A percentile compares a stretch with the other conserved stretches of the same genome.
Conservation (phyloP, 2,329 filamentous ascomycete species). For the Penicillium occitanis region DNA sequence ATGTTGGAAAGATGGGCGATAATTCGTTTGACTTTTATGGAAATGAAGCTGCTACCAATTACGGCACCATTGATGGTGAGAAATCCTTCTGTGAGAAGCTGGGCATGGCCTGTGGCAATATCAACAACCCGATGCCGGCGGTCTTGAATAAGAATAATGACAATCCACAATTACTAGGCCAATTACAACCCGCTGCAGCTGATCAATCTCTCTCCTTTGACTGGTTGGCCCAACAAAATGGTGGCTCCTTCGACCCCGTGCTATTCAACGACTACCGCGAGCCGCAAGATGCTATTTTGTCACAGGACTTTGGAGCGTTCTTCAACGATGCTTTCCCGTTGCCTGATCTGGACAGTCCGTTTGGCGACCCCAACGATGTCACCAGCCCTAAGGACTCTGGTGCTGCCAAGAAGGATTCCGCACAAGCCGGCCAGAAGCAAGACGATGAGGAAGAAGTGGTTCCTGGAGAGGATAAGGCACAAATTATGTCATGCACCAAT, state of each 20-base stretch:
- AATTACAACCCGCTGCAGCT: slow-evolving; percentile 23
- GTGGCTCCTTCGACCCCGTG: slow-evolving; percentile 84
- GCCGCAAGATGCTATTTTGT: slow-evolving; percentile 76
- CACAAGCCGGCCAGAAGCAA: slow-evolving; percentile 69
- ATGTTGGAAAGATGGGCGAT: slow-evolving; percentile 39
- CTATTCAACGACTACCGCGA: slow-evolving; percentile 92
- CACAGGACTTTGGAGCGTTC: slow-evolving; percentile 69
- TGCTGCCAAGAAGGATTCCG: slow-evolving; percentile 65
- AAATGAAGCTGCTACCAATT: slow-evolving; percentile 31
- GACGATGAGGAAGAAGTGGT: slow-evolving; percentile 70
- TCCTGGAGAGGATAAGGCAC: slow-evolving; percentile 58
- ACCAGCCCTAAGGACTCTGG: slow-evolving; percentile 28
- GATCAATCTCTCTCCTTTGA: slow-evolving; percentile 46
- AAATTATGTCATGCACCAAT: slow-evolving; percentile 80
- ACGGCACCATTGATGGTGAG: slow-evolving; percentile 41
- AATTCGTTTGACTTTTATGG: slow-evolving; percentile 25
- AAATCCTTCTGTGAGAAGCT: slow-evolving; percentile 47
- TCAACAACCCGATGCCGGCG: slow-evolving; percentile 45
- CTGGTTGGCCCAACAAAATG: slow-evolving; percentile 77
- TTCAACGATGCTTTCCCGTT: slow-evolving; percentile 76
- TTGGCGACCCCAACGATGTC: slow-evolving; percentile 58
- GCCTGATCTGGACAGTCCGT: slow-evolving; percentile 75
- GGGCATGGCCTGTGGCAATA: slow-evolving; percentile 48
- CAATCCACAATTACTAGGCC: slow-evolving; percentile 31
- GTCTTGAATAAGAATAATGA: slow-evolving; percentile 34